These are phyloP conservation scores for Debaryomyces coudertii DNA, from an alignment of 1,139 yeast genomes.

Conservation along the genomic window DNA sequence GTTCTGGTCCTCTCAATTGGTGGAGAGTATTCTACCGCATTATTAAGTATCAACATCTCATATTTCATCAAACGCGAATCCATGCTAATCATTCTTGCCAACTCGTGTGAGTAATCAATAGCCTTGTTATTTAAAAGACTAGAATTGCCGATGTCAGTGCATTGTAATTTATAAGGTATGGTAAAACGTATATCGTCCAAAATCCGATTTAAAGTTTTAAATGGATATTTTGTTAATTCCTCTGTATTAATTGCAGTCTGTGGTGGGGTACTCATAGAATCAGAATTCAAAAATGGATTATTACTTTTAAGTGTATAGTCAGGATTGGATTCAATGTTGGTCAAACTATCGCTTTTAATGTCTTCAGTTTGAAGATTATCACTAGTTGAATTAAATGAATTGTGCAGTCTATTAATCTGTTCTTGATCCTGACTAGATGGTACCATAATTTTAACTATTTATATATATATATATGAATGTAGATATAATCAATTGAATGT, in stretches of 20 bases:
- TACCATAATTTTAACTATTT: slow-evolving; percentile 5
- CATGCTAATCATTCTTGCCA: slow-evolving; percentile 23
- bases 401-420: not conserved
- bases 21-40: slow-evolving; percentile 35
- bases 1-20: slow-evolving; percentile 27
- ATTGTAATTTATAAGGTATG: slow-evolving; percentile 26
- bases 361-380: not conserved
- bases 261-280: slow-evolving; percentile 5
- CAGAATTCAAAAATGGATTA: slow-evolving; percentile 22
- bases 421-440: slow-evolving; percentile 5
- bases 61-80: slow-evolving; percentile 17
- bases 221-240: slow-evolving; percentile 32
- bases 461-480: not conserved
- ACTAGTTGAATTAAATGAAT: not conserved
- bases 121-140: slow-evolving; percentile 37
- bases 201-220: slow-evolving; percentile 68
- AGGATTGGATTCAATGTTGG: not conserved
- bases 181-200: slow-evolving; percentile 64
- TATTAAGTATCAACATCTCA: slow-evolving; percentile 37
- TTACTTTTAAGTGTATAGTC: slow-evolving; percentile 15
- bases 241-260: slow-evolving; percentile 1
- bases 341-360: not conserved
- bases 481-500: not conserved
- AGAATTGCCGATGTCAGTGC: slow-evolving; percentile 13
- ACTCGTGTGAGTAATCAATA: slow-evolving; percentile 36